Conservation (phyloP, 495 filamentous ascomycete genomes). For the Aspergillus sparsus region DNA sequence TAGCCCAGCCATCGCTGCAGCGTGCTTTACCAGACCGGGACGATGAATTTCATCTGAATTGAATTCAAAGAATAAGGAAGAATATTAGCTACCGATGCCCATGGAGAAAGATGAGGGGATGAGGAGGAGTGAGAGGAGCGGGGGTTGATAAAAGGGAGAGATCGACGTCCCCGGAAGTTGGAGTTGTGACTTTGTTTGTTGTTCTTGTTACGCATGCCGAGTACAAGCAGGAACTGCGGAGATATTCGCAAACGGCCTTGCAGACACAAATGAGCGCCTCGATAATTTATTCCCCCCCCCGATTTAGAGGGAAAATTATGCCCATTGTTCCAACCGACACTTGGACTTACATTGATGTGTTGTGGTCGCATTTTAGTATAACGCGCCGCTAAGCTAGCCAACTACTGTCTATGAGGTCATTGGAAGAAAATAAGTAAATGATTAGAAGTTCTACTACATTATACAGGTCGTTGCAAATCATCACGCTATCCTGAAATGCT, state of each 20-base stretch:
- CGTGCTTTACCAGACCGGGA: neutral
- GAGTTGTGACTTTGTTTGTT: neutral
- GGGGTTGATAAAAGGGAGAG: neutral
- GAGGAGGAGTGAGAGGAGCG: neutral
- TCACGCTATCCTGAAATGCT: neutral
- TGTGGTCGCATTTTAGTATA: too few species aligned
- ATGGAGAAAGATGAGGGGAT: conserved; percentile 6
- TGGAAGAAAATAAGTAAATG: neutral
- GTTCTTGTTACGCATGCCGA: neutral
- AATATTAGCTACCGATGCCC: neutral
- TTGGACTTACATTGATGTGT: too few species aligned
- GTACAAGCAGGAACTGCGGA: conserved; percentile 12
- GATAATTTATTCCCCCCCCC: neutral
- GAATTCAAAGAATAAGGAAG: neutral
- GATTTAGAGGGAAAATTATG: neutral
- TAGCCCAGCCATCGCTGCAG: conserved; percentile 14
- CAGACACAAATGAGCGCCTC: neutral
- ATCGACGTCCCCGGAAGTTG: too few species aligned
- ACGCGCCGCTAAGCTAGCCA: too few species aligned
- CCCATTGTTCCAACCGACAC: too few species aligned
- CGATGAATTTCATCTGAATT: neutral
- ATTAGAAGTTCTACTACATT: neutral
- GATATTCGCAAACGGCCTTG: conserved; percentile 1
- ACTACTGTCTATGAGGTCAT: too few species aligned
- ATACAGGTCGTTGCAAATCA: neutral